Conservation (phyloP, 2,329 filamentous ascomycete species). For the Hymenoscyphus repandus region DNA sequence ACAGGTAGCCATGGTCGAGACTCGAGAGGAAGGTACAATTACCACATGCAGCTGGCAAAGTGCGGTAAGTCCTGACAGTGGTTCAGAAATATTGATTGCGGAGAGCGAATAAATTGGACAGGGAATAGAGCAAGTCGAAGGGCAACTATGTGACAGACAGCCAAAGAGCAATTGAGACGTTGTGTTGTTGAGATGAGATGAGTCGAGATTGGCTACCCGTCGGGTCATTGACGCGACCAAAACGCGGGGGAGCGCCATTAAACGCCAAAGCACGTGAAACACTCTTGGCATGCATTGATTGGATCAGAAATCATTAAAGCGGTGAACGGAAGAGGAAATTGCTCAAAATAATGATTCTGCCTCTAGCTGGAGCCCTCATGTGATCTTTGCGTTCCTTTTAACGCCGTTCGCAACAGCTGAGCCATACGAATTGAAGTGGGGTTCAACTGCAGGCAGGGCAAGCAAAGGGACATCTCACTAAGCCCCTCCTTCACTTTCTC, state of each 20-base stretch:
- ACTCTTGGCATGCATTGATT: neutral
- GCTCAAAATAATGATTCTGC: neutral
- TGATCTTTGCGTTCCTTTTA: neutral
- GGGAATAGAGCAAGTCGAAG: too few relatives aligned
- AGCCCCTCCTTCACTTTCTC: neutral
- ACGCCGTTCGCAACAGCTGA: too few relatives aligned
- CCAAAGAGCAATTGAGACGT: neutral
- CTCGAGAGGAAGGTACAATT: neutral
- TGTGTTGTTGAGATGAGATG: neutral
- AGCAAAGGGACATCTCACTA: neutral
- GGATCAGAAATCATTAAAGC: neutral
- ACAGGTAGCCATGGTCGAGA: conserved; percentile 15
- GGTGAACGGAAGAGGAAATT: neutral
- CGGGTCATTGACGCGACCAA: neutral
- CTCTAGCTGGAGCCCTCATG: neutral
- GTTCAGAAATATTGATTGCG: neutral
- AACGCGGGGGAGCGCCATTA: neutral
- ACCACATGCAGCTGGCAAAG: neutral
- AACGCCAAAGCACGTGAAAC: neutral
- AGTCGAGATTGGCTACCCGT: too few relatives aligned
- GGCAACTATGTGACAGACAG: too few relatives aligned
- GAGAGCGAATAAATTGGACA: neutral
- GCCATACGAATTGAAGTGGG: neutral
- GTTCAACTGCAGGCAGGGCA: neutral
- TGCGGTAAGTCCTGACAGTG: too few relatives aligned